Conservation (phyloP, 805 yeast genomes). For the Pichia rugopelliculosa region DNA sequence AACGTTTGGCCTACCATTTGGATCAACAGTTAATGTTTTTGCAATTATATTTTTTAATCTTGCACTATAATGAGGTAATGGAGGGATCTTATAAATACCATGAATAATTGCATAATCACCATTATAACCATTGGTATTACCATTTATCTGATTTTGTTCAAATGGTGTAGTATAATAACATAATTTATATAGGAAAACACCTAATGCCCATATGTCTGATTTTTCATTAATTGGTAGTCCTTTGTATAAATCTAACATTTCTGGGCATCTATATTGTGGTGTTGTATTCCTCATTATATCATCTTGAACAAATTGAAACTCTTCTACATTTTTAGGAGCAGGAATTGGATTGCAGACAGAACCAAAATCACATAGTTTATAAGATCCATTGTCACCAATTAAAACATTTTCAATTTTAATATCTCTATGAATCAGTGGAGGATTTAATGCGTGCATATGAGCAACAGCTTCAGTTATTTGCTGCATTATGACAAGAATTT, state of each 20-base stretch:
- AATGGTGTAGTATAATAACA: slow-evolving; percentile 82
- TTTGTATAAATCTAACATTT: slow-evolving; percentile 66
- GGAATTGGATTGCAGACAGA: slow-evolving; percentile 61
- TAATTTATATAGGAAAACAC: slow-evolving; percentile 66
- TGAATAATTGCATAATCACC: slow-evolving; percentile 59
- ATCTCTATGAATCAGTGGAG: slow-evolving; percentile 59
- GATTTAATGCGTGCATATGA: slow-evolving; percentile 60
- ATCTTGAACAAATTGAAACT: slow-evolving; percentile 50
- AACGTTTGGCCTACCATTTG: slow-evolving; percentile 65
- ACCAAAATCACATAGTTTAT: slow-evolving; percentile 77
- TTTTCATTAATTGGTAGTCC: slow-evolving; percentile 73
- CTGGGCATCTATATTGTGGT: slow-evolving; percentile 80
- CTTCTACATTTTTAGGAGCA: slow-evolving; percentile 56
- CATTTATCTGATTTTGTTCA: slow-evolving; percentile 40
- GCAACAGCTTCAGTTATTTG: slow-evolving; percentile 69
- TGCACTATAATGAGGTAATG: slow-evolving; percentile 50
- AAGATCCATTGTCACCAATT: slow-evolving; percentile 49
- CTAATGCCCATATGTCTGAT: slow-evolving; percentile 82
- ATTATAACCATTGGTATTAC: slow-evolving; percentile 29
- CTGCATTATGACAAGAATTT: slow-evolving; percentile 58
- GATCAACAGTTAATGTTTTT: slow-evolving; percentile 56
- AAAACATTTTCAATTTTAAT: slow-evolving; percentile 78
- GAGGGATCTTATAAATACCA: slow-evolving; percentile 46
- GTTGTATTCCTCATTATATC: slow-evolving; percentile 76
- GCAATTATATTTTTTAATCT: slow-evolving; percentile 57